These are phyloP conservation scores for Arthroderma sp. DNA, from an alignment of 2,329 filamentous ascomycete species.

Conservation along the genomic window DNA sequence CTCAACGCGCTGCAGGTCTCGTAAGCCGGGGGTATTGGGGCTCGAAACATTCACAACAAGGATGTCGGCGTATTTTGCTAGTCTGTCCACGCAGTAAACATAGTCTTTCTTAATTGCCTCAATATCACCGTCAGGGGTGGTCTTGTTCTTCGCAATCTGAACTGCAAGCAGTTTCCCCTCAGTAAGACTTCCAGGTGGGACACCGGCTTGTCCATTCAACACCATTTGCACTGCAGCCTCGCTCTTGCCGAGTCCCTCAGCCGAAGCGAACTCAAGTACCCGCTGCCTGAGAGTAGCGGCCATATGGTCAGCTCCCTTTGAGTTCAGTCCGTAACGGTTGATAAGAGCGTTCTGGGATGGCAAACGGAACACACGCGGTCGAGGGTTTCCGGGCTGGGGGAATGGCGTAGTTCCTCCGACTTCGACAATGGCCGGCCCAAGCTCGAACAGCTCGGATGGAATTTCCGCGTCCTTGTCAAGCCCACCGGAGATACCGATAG, in stretches of 20 bases:
- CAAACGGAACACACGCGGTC: constrained; percentile 76
- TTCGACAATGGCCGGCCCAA: constrained; percentile 79
- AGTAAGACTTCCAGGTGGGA: constrained; percentile 69
- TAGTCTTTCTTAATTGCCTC: constrained; percentile 67
- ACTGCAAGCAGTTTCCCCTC: constrained; percentile 70
- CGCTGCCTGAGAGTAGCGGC: constrained; percentile 65
- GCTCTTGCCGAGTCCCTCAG: constrained; percentile 50
- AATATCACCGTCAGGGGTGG: constrained; percentile 72
- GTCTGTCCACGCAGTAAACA: constrained; percentile 70
- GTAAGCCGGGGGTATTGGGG: constrained; percentile 85
- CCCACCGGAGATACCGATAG: constrained; percentile 86
- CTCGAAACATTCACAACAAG: constrained; percentile 97
- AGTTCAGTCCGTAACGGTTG: constrained; percentile 94
- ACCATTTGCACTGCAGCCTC: constrained; percentile 56
- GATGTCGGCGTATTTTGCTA: constrained; percentile 84
- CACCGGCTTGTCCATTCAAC: constrained; percentile 59
- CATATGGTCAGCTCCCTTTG: constrained; percentile 74
- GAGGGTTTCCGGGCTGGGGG: constrained; percentile 79
- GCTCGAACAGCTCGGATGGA: constrained; percentile 66
- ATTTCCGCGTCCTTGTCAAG: constrained; percentile 91
- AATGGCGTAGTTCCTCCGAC: constrained; percentile 79
- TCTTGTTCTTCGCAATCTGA: constrained; percentile 95
- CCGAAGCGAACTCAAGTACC: constrained; percentile 61
- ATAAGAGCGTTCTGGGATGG: constrained; percentile 75
- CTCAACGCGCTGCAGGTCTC: constrained; percentile 71